These are phyloP conservation scores for Verticillium isaacii DNA, from an alignment of 2,329 filamentous ascomycete species.

Conservation along the genomic window DNA sequence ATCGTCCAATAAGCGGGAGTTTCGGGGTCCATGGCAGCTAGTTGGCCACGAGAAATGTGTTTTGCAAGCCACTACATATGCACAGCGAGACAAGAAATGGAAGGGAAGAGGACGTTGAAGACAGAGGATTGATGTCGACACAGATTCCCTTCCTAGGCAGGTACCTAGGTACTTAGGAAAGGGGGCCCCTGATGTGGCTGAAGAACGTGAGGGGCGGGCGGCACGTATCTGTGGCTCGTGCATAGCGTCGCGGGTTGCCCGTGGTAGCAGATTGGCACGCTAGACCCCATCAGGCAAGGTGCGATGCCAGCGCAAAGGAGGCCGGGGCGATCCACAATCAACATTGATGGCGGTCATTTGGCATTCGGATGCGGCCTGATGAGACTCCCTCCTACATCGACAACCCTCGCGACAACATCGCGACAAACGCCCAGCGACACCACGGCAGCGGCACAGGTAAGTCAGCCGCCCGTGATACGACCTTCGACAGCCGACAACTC, in stretches of 20 bases:
- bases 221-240: neutral
- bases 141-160: neutral
- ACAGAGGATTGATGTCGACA: neutral
- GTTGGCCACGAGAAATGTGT: neutral
- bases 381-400: conserved; percentile 8
- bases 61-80: neutral
- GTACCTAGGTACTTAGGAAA: too few relatives aligned
- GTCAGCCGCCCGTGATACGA: neutral
- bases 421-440: neutral
- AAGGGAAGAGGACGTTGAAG: neutral
- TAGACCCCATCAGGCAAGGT: conserved; percentile 1
- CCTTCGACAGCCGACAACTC: conserved; percentile 5
- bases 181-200: neutral
- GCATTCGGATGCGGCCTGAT: neutral
- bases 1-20: neutral
- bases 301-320: conserved; percentile 13
- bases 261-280: conserved; percentile 10
- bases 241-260: conserved; percentile 8
- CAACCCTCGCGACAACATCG: conserved; percentile 8
- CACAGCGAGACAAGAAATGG: neutral
- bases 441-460: neutral
- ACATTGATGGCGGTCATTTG: conserved; percentile 11
- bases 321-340: conserved; percentile 15
- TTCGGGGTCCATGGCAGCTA: neutral
- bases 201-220: neutral